Evolutionary conservation across 2,329 filamentous ascomycete genomes (phyloP).

Genomic region (Colletotrichum sp.): DNA sequence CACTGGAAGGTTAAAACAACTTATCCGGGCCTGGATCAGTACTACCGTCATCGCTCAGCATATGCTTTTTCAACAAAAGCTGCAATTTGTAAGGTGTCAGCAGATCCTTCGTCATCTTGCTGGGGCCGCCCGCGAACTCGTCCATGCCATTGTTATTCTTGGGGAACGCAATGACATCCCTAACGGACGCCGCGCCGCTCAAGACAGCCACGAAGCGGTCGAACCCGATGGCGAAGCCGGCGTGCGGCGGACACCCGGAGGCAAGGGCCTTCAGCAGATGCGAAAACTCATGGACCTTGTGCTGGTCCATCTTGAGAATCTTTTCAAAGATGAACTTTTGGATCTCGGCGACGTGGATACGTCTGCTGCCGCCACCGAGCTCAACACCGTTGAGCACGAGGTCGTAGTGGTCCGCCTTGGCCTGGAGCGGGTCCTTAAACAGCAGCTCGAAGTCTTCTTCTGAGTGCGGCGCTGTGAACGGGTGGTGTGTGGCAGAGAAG

Average conservation of each 20-base stretch:
- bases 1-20: too few relatives aligned
- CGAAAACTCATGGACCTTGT: constrained; percentile 79
- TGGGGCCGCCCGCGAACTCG: constrained; percentile 79
- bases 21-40: too few relatives aligned
- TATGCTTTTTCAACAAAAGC: too few relatives aligned
- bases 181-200: constrained; percentile 76
- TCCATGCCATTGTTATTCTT: constrained; percentile 94
- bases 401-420: constrained; percentile 89
- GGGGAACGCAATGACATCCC: constrained; percentile 96
- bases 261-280: constrained; percentile 84
- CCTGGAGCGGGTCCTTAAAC: constrained; percentile 72
- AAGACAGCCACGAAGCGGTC: constrained; percentile 85
- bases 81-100: constrained; percentile 52
- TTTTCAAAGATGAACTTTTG: constrained; percentile 87
- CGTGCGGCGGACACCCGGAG: constrained; percentile 91
- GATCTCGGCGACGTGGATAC: constrained; percentile 84
- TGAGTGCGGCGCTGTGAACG: constrained; percentile 87
- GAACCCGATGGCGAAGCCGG: constrained; percentile 91
- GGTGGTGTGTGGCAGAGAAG: constrained; percentile 89
- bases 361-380: constrained; percentile 88
- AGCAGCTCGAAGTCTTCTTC: constrained; percentile 76
- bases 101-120: constrained; percentile 65
- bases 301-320: constrained; percentile 77
- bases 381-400: constrained; percentile 95
- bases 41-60: too few relatives aligned